Base-by-base conservation (phyloP, 768 basidiomycete genomes). In the Auriscalpium orientale region DNA sequence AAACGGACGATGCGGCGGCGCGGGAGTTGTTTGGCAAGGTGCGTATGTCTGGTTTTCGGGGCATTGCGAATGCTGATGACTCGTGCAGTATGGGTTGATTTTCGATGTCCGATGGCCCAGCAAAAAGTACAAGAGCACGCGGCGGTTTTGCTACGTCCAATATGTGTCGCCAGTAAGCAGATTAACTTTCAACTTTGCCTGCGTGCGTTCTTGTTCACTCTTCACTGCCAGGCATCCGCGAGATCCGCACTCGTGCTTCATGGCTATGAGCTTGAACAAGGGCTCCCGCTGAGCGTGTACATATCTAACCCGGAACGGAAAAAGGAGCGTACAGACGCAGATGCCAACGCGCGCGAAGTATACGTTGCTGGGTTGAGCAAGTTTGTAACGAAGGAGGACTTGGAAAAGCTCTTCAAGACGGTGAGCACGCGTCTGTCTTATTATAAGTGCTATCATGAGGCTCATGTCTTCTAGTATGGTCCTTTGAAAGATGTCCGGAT, bases 71-170 rank as follows among this genome's bases (percentile, higher is more conserved):
- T 36, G 22, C 45, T 56, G 47, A 64, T 53, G 38, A 2, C 22
- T 40, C 20, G 34, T 44, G 1, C 55, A 97, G 93, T 94, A 89
- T 70, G 97, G 97, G 10, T 80, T 78, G 5, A 80, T 99, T 53
- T 90, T 98, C 58, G 95, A 98, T 60, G 89, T 93, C 16, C 88
- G 97, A 35, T 98, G 95, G 95, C 97, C 97, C 6, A 95, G 92
- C 71, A 95, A 95, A 67, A 97, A 97, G 67, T 94, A 92, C 77
- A 95, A 94, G 71, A 83, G 74, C 55, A 87, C 89, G 2, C 76
- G 97, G 37, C 80, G 97, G 45, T 98, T 99, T 69, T 94, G 91
- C 65, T 99, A 98, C 68, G 76, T 99, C 1, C 97, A 98, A 59
- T 98, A 82, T 66, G 86, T 85, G 1, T 83, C 83, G 18, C 90